Evolutionary conservation across 2,329 filamentous ascomycete species (phyloP), one percentile per base, ranked within the genome.

Genomic region (Dactylellina sp.): DNA sequence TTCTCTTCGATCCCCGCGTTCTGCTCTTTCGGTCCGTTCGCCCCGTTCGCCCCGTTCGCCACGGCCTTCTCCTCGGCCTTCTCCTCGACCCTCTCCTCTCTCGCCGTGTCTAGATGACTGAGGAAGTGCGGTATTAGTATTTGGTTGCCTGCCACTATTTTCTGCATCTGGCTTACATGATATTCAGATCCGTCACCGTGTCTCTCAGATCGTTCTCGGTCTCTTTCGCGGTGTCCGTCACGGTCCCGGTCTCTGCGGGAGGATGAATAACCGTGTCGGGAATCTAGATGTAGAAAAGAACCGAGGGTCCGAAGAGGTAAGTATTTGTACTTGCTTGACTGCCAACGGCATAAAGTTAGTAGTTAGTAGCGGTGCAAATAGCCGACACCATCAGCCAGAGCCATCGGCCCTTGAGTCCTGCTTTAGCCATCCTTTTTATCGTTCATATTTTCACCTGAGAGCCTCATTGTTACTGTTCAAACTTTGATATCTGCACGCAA

Each of bases 11-110:
- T 20, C 40, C 76, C 57, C 80, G 76, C 84, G 83, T 76, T 88
- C 86, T 50, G 83, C n/a, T 80, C 81, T 57, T 78, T 76, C 40
- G 11, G 20, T 44, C 6, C 60, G 35, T 2, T 64, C 60, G 7
- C 53, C 53, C 14, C 75, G 76, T 32, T 65, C 63, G 28, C 75
- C 75, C 28, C 76, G 65, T 11, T 75, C 71, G 37, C 66, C 61
- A 44, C 84, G 83, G 76, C 88, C 86, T 52, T 83, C 24, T 16
- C 52, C 47, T 16, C 39, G 20, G n/a, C 42, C 40, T 35, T 56
- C 57, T 20, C 61, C 37, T 44, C 71, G 52, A 24, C 44, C 53
- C 77, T 61, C 77, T 57, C 65, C 77, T 77, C 65, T 77, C 71
- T 66, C 77, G 71, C 63, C 76, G 71, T 76, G 75, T 75, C 77